Percentiles rank a stretch among this genome's conserved stretches.
These are phyloP conservation scores for Leersia perrieri DNA, from an alignment of 176 grass and related monocot genomes.

Conservation along the genomic window DNA sequence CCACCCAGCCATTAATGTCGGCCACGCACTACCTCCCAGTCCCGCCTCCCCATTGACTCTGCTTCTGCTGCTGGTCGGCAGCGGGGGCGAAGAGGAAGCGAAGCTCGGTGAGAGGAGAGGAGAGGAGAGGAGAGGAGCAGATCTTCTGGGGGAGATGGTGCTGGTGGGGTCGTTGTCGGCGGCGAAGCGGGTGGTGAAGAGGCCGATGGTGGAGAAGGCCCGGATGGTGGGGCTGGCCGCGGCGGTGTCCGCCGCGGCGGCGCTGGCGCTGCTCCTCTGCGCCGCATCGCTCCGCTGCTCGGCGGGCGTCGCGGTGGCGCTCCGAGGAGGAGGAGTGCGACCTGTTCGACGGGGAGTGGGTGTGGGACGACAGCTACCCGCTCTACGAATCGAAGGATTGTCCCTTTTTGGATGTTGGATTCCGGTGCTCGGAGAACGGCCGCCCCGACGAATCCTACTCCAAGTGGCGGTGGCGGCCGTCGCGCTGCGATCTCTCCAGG, in stretches of 20 bases:
- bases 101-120: neutral
- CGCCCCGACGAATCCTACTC: slow-evolving; percentile 63
- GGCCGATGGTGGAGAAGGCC: slow-evolving; percentile 10
- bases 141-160: neutral
- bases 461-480: slow-evolving; percentile 83
- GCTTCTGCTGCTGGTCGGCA: too few species aligned
- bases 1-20: neutral
- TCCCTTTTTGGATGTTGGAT: slow-evolving; percentile 69
- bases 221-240: neutral
- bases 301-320: neutral
- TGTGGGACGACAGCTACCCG: slow-evolving; percentile 72
- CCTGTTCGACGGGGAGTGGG: slow-evolving; percentile 87
- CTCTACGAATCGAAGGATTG: slow-evolving; percentile 78
- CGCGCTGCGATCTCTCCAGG: slow-evolving; percentile 76
- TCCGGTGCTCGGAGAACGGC: slow-evolving; percentile 90
- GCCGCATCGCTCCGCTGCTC: slow-evolving; percentile 30
- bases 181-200: slow-evolving; percentile 1
- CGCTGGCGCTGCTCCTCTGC: slow-evolving; percentile 37
- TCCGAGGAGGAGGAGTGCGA: slow-evolving; percentile 47
- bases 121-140: too few species aligned
- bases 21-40: neutral
- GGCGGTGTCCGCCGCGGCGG: neutral
- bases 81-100: too few species aligned
- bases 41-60: too few species aligned
- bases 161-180: slow-evolving; percentile 14